Base-by-base conservation (phyloP, 78 protist genomes). In the Dictyostelium intermedium region DNA sequence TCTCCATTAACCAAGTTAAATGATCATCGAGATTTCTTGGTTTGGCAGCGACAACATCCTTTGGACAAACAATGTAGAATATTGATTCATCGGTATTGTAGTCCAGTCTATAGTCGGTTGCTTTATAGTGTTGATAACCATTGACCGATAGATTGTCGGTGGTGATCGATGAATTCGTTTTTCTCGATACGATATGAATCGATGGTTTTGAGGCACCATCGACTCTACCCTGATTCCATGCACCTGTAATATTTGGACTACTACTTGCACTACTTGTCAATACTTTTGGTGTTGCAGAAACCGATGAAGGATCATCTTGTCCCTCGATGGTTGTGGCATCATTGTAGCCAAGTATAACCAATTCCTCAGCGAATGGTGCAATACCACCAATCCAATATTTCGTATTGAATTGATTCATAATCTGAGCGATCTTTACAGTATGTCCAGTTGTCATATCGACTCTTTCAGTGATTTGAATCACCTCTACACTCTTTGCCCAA, bases 1-100 rank as follows among this genome's bases (percentile, higher is more conserved):
- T 89, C 23, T 96, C 96, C 92, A 97, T 70, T 70, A 97, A 79
- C 98, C 98, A 98, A 4, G 82, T 34, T 25, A 98, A 32, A 86
- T 93, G 98, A 63, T 98, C 99, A 76, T 97, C 98, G 2, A 92
- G 10, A 82, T 96, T 98, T 23, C 98, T 81, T 39, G 96, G 98
- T 32, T 84, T 70, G 1, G 98, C 98, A 5, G 96, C 86, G 41
- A 97, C 97, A 3, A 98, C 95, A 79, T 98, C 98, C 83, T 69
- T 87, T 50, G 97, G 98, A 63, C 97, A 84, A n/a, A 98, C 94
- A 1, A 98, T 72, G 74, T 96, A 98, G 77, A 93, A 97, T n/a
- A 96, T 39, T 18, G 74, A 25, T 32, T 97, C 98, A 11, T 35
- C 56, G 30, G 91, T 86, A 32, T 84, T 77, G 56, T 61, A 92